These are phyloP conservation scores for Cornus florida DNA, from an alignment of 148 eudicot genomes.

Conservation along the genomic window DNA sequence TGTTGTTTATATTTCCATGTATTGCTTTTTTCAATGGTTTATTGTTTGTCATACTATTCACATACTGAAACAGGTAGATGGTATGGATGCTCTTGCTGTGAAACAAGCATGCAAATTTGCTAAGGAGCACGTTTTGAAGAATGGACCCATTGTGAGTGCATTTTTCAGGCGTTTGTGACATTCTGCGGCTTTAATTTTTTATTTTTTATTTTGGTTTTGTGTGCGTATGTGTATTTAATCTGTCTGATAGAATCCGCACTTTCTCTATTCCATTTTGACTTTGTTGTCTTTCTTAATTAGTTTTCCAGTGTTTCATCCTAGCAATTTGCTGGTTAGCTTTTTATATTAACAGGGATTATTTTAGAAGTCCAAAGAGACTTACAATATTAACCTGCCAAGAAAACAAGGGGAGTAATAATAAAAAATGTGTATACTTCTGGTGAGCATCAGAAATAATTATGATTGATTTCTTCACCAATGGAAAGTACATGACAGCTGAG, in stretches of 20 bases:
- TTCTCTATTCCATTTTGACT: background rate
- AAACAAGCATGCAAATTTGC: constrained; percentile 95
- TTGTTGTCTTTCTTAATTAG: background rate
- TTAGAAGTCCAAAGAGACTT: background rate
- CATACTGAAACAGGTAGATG: constrained; percentile 67
- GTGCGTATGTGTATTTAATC: too few species aligned
- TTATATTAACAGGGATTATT: background rate
- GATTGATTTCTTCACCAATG: background rate
- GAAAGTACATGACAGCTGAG: background rate
- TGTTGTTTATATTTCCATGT: background rate
- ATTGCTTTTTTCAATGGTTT: background rate
- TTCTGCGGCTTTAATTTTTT: background rate
- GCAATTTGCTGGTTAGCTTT: background rate
- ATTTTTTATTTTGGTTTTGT: too few species aligned
- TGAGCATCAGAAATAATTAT: background rate
- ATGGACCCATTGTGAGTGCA: constrained; percentile 90
- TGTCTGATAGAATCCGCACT: background rate
- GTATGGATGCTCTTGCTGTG: constrained; percentile 97
- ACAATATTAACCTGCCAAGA: background rate
- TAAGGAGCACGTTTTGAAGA: constrained; percentile 89
- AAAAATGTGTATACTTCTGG: background rate
- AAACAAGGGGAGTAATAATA: too few species aligned
- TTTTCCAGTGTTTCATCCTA: background rate
- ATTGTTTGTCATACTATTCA: background rate
- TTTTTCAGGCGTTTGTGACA: constrained; percentile 4